Base-by-base conservation (phyloP, 108 stramenopile genomes). In the Fistulifera pelliculosa region DNA sequence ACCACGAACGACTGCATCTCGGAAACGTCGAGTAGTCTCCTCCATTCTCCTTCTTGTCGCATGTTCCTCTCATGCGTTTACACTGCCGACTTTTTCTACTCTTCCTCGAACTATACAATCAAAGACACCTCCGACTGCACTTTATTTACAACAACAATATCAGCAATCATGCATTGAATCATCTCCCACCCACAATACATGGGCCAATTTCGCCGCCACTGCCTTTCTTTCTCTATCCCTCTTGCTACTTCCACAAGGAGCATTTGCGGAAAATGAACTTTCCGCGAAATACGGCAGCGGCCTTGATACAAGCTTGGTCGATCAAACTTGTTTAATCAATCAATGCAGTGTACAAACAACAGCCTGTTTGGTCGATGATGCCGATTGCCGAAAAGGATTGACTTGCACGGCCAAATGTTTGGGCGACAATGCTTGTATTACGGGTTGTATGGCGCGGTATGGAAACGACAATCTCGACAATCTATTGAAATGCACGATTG, bases 401-500 rank as follows among this genome's bases (percentile, higher is more conserved):
- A 92, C 92, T 28, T 96, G 94, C 71, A 92, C 90, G 1, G 89
- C 92, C 52, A 91, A 90, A 58, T 95, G 92, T 54, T 66, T 90
- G 24, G 92, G 91, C 14, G 92, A 93, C 63, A 91, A 91, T 49
- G 55, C 83, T 40, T 98, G 97, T 58, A 93, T 94, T 39, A 98
- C 97, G 12, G 94, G 94, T 3, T 98, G 97, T 71, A 94, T 98
- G 66, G 95, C 97, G 14, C 71, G 93, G 41, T 98, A 93, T 70
- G 97, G 97, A n/a, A 78, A 82, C 57, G 51, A 66, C 16, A 85
- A 92, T 49, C 73, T 98, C 24, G 93, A 98, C 60, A 73, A 90
- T n/a, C 61, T 96, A 27, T 70, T 98, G 26, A 88, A 93, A 49
- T 98, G 97, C 57, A 90, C 97, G 22, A 89, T 98, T 60, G 94